Percentiles rank a stretch among this genome's conserved stretches.
Evolutionary conservation across 805 yeast species (phyloP).

Genomic region (Zygosaccharomyces lentus): DNA sequence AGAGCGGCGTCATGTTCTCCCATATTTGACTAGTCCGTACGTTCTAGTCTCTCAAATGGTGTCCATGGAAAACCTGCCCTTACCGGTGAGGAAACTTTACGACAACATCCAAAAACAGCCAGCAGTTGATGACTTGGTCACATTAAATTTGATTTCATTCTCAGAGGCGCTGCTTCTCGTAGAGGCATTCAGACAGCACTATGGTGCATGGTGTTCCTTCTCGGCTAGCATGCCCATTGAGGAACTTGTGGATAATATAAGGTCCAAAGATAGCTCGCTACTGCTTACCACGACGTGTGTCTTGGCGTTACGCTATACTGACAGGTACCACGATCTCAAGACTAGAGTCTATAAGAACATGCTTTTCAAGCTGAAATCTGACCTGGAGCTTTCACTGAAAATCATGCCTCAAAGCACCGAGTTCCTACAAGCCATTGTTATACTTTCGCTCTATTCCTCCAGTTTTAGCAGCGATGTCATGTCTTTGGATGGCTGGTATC

Average conservation of each 20-base stretch:
- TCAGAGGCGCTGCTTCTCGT: conserved; percentile 49
- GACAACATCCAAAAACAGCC: conserved; percentile 10
- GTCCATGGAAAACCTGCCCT: conserved; percentile 16
- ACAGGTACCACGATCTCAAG: conserved; percentile 32
- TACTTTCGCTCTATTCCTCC: conserved; percentile 60
- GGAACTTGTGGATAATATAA: conserved; percentile 45
- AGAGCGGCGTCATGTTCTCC: conserved; percentile 14
- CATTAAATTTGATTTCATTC: conserved; percentile 45
- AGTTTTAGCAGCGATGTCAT: conserved; percentile 52
- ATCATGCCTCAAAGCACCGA: conserved; percentile 47
- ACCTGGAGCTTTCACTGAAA: conserved; percentile 44
- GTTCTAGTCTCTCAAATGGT: conserved; percentile 18
- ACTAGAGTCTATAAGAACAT: conserved; percentile 42
- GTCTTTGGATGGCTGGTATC: conserved; percentile 64
- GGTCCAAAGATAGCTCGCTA: conserved; percentile 49
- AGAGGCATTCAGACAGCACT: conserved; percentile 57
- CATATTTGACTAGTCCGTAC: conserved; percentile 16
- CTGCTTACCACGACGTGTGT: conserved; percentile 65
- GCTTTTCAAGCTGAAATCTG: conserved; percentile 45
- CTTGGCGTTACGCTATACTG: conserved; percentile 50
- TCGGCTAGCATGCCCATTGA: conserved; percentile 50
- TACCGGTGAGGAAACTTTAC: conserved; percentile 16
- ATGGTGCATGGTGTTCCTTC: conserved; percentile 75
- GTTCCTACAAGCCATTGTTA: conserved; percentile 63
- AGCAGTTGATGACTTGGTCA: conserved; percentile 45